These are phyloP conservation scores for Neofusicoccum sp. DNA, from an alignment of 2,329 filamentous ascomycete genomes.

Conservation along the genomic window DNA sequence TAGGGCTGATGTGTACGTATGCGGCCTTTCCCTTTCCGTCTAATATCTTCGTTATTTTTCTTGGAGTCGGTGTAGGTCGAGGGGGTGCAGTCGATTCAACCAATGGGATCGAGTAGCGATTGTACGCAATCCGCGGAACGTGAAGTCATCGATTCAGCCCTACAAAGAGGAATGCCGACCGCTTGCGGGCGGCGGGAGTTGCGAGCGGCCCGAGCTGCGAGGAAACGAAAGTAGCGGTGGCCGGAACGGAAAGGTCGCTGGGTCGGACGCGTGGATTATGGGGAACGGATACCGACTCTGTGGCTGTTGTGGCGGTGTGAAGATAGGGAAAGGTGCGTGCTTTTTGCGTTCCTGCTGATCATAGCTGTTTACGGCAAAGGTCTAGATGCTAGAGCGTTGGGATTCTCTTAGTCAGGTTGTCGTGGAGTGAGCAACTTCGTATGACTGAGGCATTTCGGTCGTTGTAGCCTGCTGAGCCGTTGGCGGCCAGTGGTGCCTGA, in stretches of 20 bases:
- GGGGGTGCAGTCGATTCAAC: no score
- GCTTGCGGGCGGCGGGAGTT: background rate
- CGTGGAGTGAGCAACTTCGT: background rate
- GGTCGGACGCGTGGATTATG: background rate
- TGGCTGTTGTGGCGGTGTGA: slow-evolving; percentile 10
- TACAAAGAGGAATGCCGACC: background rate
- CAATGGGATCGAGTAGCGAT: no score
- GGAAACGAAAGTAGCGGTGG: background rate
- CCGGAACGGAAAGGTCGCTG: background rate
- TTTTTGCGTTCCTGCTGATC: background rate
- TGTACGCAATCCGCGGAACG: background rate
- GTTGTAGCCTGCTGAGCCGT: no score
- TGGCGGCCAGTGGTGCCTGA: no score
- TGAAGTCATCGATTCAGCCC: background rate
- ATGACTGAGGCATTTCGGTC: no score
- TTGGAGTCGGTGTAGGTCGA: no score
- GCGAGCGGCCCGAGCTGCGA: background rate
- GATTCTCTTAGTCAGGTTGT: background rate
- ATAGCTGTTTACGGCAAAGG: background rate
- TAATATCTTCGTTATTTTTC: no score
- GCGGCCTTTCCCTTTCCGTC: no score
- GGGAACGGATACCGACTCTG: background rate
- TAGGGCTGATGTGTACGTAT: no score
- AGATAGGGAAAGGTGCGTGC: background rate
- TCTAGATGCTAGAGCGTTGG: background rate